A percentile compares a stretch with the other conserved stretches of the same genome.
phyloP scores from a whole-genome alignment of 768 basidiomycete genomes.

The Gloeostereum incarnatum region DNA sequence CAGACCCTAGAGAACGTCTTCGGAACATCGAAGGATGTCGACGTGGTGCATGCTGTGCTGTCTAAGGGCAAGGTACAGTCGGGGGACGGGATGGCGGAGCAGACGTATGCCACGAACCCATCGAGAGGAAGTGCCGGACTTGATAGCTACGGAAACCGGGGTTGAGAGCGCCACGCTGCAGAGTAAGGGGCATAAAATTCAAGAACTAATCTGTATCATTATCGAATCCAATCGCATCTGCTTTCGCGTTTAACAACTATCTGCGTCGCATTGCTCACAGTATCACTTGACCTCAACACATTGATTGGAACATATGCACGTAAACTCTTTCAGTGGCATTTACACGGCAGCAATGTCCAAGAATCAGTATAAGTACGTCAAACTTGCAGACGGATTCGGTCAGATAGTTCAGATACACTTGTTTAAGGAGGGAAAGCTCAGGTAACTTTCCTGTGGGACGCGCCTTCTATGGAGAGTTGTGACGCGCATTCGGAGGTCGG shows the following conservation, averaged over 20 bases:
- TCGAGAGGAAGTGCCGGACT: conserved; percentile 21
- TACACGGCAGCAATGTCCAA: no score
- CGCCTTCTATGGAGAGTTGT: no score
- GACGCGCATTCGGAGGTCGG: no score
- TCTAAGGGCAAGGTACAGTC: conserved; percentile 52
- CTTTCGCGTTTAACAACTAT: neutral
- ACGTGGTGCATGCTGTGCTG: conserved; percentile 52
- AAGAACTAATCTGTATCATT: neutral
- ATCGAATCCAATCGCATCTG: neutral
- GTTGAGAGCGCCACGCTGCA: conserved; percentile 14
- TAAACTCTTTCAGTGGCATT: no score
- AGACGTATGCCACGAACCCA: conserved; percentile 12
- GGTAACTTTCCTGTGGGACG: no score
- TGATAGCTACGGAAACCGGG: conserved; percentile 32
- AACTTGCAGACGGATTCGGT: no score
- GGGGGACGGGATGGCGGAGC: conserved; percentile 32
- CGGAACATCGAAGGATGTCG: conserved; percentile 52
- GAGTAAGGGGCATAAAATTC: neutral
- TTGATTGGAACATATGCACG: no score
- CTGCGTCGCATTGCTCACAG: no score
- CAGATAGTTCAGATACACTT: no score
- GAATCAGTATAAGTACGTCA: conserved; percentile 2
- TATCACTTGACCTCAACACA: no score
- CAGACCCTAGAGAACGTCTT: conserved; percentile 78
- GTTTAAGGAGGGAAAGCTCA: no score